These are phyloP conservation scores for Catenaria anguillulae DNA, from an alignment of 371 early-diverging fungal species.

Conservation along the genomic window DNA sequence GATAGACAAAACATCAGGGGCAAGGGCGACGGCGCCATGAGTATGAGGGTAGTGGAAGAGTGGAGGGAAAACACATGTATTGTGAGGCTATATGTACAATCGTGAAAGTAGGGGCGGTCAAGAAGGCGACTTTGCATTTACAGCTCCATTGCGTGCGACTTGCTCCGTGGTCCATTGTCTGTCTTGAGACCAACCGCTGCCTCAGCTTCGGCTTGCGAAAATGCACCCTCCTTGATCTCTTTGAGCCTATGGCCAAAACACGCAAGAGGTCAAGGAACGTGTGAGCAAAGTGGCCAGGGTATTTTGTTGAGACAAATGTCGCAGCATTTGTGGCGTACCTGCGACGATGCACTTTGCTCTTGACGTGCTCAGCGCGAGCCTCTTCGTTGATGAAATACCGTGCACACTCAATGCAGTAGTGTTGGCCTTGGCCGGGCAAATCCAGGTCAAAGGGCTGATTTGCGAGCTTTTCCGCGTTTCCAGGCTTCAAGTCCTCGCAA, in stretches of 20 bases:
- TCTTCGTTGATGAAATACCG: slow-evolving; percentile 31
- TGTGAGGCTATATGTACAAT: too few relatives aligned
- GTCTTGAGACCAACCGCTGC: slow-evolving; percentile 48
- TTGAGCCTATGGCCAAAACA: slow-evolving; percentile 57
- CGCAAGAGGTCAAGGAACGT: too few relatives aligned
- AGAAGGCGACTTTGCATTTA: too few relatives aligned
- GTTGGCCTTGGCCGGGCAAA: slow-evolving; percentile 71
- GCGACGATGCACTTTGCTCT: slow-evolving; percentile 56
- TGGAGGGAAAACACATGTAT: too few relatives aligned
- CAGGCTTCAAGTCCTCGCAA: slow-evolving; percentile 64
- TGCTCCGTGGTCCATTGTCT: slow-evolving; percentile 14
- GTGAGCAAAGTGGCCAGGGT: neutral
- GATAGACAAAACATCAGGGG: too few relatives aligned
- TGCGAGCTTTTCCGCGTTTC: slow-evolving; percentile 42
- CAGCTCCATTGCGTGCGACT: too few relatives aligned
- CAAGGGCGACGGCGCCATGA: too few relatives aligned
- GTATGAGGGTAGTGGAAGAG: too few relatives aligned
- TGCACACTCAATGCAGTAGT: slow-evolving; percentile 76
- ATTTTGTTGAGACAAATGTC: neutral
- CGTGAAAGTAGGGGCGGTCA: too few relatives aligned
- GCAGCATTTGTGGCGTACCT: slow-evolving; percentile 10
- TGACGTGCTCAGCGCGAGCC: slow-evolving; percentile 35
- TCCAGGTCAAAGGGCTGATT: slow-evolving; percentile 60
- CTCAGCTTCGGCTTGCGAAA: slow-evolving; percentile 81
- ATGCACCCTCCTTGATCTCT: slow-evolving; percentile 58